A percentile compares a stretch with the other conserved stretches of the same genome.
These are phyloP conservation scores for Tinospora cordifolia DNA, from an alignment of 164 flowering plant species.

Conservation along the genomic window DNA sequence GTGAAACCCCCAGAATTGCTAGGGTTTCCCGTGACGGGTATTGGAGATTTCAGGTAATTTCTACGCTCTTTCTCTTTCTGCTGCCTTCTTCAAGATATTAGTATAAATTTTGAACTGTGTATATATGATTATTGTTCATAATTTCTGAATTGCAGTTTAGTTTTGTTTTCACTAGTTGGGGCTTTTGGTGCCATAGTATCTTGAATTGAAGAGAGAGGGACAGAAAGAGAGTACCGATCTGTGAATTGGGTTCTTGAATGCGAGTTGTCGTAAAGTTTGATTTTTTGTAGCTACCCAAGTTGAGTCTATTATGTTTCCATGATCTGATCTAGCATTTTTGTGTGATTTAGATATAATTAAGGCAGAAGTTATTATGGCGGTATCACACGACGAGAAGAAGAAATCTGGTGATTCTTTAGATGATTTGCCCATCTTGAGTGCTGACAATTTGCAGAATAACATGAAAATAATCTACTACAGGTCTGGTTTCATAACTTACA, in stretches of 20 bases:
- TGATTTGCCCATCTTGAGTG: conserved; percentile 58
- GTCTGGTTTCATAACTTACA: conserved; percentile 24
- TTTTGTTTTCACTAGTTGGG: neutral
- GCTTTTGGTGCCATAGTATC: neutral
- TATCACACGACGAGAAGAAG: conserved; percentile 18
- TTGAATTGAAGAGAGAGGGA: neutral
- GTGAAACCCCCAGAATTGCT: neutral
- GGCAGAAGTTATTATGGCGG: neutral
- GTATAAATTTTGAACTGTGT: no score
- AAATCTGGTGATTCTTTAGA: conserved; percentile 35
- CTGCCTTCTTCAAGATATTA: no score
- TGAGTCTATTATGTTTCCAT: neutral
- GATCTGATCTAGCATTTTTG: no score
- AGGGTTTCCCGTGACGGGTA: neutral
- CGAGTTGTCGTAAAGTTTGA: neutral
- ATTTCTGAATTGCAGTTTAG: neutral
- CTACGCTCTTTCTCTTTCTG: neutral
- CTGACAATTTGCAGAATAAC: conserved; percentile 79
- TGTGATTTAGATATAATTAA: neutral
- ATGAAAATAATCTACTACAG: conserved; percentile 75
- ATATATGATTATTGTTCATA: neutral
- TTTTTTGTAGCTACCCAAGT: neutral
- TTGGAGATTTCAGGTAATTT: neutral
- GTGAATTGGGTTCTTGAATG: neutral
- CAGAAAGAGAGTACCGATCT: no score